Evolutionary conservation across 2,329 filamentous ascomycete genomes (phyloP), one percentile per base, ranked within the genome.

Genomic region (Cladobotryum mycophilum): DNA sequence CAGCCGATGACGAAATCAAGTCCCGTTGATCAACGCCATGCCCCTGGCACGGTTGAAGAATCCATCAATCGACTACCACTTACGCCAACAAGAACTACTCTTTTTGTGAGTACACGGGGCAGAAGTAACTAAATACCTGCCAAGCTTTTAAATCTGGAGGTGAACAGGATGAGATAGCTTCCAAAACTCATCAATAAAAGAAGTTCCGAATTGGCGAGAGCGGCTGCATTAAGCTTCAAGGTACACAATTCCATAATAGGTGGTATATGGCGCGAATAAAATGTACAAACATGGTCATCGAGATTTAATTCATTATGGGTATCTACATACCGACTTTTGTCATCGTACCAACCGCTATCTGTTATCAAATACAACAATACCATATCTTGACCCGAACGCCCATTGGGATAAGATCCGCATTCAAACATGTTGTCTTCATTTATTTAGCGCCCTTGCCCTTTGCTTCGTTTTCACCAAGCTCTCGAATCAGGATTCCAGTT

Each of bases 381-480:
- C 48, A 58, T 55, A 49, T 58, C 57, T 55, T 48, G 17, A 52
- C 59, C 64, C 53, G 44, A 66, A 67, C 64, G 65, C 65, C 64
- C 53, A 61, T 55, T 55, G 44, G 51, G 57, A 62, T 61, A 58
- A 54, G 51, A 51, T 47, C 49, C 48, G 40, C 51, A 37, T 52
- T 36, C 53, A 44, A 43, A 45, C 42, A 53, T 43, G 40, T 12
- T 15, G 15, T 49, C 35, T 9, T 41, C 20, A 13, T 52, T 67
- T 67, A 85, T 71, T 89, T 91, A 41, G 81, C 76, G 5, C 82
- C 82, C 71, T 95, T 96, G 18, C 85, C 86, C 70, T 91, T 90
- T 4, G 91, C 90, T 70, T 99, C 93, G 8, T 82, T 87, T 61
- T 95, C 90, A 5, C 85, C 83, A 47, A 99, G 74, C 70, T 95